Conservation (phyloP, 257 asterid genomes). For the Solanum piurae region DNA sequence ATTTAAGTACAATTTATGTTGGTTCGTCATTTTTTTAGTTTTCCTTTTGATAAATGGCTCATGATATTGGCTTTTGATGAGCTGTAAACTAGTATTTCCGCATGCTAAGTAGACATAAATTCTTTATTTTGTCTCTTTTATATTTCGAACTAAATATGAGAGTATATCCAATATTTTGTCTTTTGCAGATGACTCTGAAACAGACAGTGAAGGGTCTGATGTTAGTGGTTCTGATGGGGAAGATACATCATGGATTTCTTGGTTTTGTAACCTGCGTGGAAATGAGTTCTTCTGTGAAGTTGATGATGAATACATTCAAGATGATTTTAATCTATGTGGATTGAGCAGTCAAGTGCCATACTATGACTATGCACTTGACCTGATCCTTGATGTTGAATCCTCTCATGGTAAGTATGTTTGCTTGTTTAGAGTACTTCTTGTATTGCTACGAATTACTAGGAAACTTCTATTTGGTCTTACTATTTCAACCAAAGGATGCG, state of each 20-base stretch:
- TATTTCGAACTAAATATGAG: neutral
- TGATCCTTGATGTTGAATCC: conserved; percentile 87
- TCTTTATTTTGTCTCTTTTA: neutral
- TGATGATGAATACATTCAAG: conserved; percentile 96
- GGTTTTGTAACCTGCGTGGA: conserved; percentile 99
- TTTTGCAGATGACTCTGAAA: conserved; percentile 81
- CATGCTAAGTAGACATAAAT: neutral
- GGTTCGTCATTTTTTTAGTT: neutral
- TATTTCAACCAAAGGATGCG: neutral
- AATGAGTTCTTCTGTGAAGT: conserved; percentile 96
- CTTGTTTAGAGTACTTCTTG: neutral
- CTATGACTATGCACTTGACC: conserved; percentile 93
- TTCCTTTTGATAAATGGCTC: neutral
- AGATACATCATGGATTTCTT: conserved; percentile 95
- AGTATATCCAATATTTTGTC: neutral
- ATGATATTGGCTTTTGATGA: neutral
- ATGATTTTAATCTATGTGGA: conserved; percentile 94
- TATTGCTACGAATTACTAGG: neutral
- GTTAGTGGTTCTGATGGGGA: conserved; percentile 98
- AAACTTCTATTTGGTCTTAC: neutral
- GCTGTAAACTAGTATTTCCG: neutral
- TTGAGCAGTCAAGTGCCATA: conserved; percentile 94
- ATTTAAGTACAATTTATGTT: neutral
- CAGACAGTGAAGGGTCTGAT: conserved; percentile 95
- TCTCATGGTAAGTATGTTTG: conserved; percentile 63